Evolutionary conservation across 1,139 yeast genomes (phyloP).

Genomic region (Scheffersomyces titani): DNA sequence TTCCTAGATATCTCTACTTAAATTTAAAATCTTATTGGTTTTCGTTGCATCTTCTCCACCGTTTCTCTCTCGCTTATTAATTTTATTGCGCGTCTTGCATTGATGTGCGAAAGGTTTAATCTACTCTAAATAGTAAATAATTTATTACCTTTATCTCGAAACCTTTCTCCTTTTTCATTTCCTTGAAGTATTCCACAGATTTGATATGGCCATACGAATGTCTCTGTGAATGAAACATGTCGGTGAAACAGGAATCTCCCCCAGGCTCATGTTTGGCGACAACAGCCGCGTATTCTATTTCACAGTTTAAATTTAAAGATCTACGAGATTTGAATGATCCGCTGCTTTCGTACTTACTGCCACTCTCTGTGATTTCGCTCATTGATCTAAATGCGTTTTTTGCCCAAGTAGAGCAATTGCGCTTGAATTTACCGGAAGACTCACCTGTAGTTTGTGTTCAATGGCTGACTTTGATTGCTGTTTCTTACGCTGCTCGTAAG

Average conservation of each 20-base stretch:
- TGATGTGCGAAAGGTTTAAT: not conserved
- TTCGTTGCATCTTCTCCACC: not conserved
- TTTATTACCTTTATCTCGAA: not conserved
- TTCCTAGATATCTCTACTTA: not conserved
- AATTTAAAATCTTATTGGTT: no score
- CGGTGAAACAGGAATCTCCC: not conserved
- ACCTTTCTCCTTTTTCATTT: not conserved
- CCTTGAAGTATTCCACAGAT: not conserved
- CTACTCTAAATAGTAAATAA: no score
- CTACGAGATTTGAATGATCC: conserved; percentile 49
- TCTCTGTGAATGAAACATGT: not conserved
- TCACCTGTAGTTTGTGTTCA: conserved; percentile 95
- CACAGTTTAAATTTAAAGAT: conserved; percentile 46
- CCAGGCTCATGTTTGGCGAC: not conserved
- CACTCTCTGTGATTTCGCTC: conserved; percentile 80
- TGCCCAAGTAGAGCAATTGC: conserved; percentile 87
- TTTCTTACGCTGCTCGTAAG: conserved; percentile 83
- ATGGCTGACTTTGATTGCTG: conserved; percentile 89
- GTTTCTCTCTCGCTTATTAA: not conserved
- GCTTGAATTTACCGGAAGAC: conserved; percentile 61
- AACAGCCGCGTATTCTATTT: not conserved
- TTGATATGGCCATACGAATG: not conserved
- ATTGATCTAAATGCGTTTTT: conserved; percentile 93
- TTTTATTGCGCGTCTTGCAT: not conserved
- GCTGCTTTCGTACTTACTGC: conserved; percentile 54